These are phyloP conservation scores for Russula earlei DNA, from an alignment of 768 basidiomycete species.

Conservation along the genomic window DNA sequence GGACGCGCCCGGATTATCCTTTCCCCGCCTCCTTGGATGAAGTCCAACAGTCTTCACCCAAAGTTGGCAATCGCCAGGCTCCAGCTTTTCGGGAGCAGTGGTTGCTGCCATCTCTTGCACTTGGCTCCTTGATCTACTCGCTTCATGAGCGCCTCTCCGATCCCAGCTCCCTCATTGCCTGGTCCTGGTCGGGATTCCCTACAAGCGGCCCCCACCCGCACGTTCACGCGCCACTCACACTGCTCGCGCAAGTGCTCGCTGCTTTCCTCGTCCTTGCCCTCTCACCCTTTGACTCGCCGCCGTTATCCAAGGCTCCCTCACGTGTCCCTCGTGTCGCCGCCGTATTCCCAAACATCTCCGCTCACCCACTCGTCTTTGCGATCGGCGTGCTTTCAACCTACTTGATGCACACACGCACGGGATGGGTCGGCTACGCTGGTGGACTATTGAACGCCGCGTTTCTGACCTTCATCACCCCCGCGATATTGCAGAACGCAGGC, in stretches of 20 bases:
- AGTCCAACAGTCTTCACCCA: background rate
- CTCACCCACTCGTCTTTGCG: slow-evolving; percentile 43
- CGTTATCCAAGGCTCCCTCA: background rate
- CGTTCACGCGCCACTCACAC: slow-evolving; percentile 58
- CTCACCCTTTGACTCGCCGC: slow-evolving; percentile 5
- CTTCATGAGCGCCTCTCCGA: slow-evolving; percentile 69
- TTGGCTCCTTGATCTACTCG: slow-evolving; percentile 62
- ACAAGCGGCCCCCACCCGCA: slow-evolving; percentile 66
- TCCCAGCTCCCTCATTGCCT: slow-evolving; percentile 67
- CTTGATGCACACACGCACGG: slow-evolving; percentile 46
- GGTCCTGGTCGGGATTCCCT: slow-evolving; percentile 87
- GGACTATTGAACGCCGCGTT: slow-evolving; percentile 57
- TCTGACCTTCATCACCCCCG: slow-evolving; percentile 53
- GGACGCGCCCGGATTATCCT: slow-evolving; percentile 31
- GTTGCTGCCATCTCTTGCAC: slow-evolving; percentile 40
- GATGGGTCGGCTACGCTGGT: slow-evolving; percentile 64
- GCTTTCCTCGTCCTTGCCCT: slow-evolving; percentile 35
- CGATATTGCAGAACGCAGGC: slow-evolving; percentile 41
- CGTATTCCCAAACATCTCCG: slow-evolving; percentile 22
- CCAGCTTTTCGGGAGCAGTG: slow-evolving; percentile 22
- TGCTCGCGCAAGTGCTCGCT: slow-evolving; percentile 53
- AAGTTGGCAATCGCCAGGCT: background rate
- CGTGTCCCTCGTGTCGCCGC: background rate
- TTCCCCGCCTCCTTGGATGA: slow-evolving; percentile 12
- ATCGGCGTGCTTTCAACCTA: slow-evolving; percentile 45